Evolutionary conservation across 768 basidiomycete genomes (phyloP), one percentile per base, ranked within the genome.

Genomic region (Boletus bicolor): DNA sequence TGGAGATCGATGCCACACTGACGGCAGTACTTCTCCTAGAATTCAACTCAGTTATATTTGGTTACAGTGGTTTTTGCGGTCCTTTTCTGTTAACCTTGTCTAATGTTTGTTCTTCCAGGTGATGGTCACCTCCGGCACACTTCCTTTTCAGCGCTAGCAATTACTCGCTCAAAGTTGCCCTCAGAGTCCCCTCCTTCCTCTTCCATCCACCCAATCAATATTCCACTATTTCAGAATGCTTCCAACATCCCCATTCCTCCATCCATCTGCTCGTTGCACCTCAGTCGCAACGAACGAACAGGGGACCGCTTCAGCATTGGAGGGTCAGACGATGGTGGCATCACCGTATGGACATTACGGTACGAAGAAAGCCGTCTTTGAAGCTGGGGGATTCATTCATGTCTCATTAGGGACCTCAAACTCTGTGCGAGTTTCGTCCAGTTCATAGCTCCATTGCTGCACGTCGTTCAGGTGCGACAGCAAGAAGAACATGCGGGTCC

Each of bases 251-350:
- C 82, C 3, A 64, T 91, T 58, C 58, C 50, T 67, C 92, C 56
- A 59, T 78, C 34, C 68, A 73, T 72, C 45, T 49, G 42, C n/a
- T 70, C 68, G 10, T 69, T 93, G 34, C 81, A 85, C 62, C 59
- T 79, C n/a, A 76, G 83, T 10, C 77, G 80, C 48, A 86, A 87
- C 59, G 73, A 76, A 17, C 68, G 83, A 37, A 87, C 84, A 1
- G 79, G 78, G 37, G 83, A 89, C 56, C 78, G 72, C 17, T 80
- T 83, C 35, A 73, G 94, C 15, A 72, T 91, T 14, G 91, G 88
- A 14, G 91, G 92, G 2, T 81, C 79, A 0, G 86, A 89, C 54
- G 89, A 91, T 62, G 93, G 93, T 4, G 84, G 86, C 0, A 78
- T 94, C 26, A 83, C 82, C 0, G 75, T 91, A 53, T 94, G 91